Evolutionary conservation across 73 alveolate genomes (phyloP), one percentile per base, ranked within the genome.

Genomic region (Urostyla sp.): DNA sequence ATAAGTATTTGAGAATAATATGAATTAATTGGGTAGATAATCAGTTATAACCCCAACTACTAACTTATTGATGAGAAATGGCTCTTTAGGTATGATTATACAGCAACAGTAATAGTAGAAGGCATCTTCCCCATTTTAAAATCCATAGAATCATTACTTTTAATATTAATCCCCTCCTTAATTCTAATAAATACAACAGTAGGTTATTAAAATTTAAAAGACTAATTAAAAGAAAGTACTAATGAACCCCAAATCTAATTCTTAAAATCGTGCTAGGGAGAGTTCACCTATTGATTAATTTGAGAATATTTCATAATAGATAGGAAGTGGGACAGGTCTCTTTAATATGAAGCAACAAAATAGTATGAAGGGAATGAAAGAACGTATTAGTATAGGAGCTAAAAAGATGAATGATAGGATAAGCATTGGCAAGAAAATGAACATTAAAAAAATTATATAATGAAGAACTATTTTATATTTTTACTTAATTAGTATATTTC

Each of bases 271-370:
- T 24, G 79, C 28, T 3, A 34, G 79, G 21, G 79, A 63, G 0
- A 38, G 43, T 40, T 63, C 79, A 28, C 79, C 79, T 4, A 43
- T 63, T 38, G 79, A 63, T 63, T 63, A 63, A n/a, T n/a, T n/a
- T n/a, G n/a, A n/a, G n/a, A n/a, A n/a, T n/a, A n/a, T n/a, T n/a
- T n/a, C n/a, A n/a, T n/a, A n/a, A n/a, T n/a, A n/a, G n/a, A n/a
- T n/a, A n/a, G n/a, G n/a, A n/a, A n/a, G n/a, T n/a, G n/a, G n/a
- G n/a, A n/a, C n/a, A n/a, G n/a, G n/a, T n/a, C n/a, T n/a, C n/a
- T n/a, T n/a, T n/a, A n/a, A n/a, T n/a, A n/a, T n/a, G n/a, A n/a
- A n/a, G n/a, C n/a, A n/a, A n/a, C n/a, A n/a, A n/a, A n/a, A n/a
- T n/a, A n/a, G n/a, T n/a, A n/a, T n/a, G n/a, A n/a, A n/a, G n/a